Percentiles rank a stretch among this genome's conserved stretches.
Conservation (phyloP, 768 basidiomycete genomes). For the Pleurotus cornucopiae region DNA sequence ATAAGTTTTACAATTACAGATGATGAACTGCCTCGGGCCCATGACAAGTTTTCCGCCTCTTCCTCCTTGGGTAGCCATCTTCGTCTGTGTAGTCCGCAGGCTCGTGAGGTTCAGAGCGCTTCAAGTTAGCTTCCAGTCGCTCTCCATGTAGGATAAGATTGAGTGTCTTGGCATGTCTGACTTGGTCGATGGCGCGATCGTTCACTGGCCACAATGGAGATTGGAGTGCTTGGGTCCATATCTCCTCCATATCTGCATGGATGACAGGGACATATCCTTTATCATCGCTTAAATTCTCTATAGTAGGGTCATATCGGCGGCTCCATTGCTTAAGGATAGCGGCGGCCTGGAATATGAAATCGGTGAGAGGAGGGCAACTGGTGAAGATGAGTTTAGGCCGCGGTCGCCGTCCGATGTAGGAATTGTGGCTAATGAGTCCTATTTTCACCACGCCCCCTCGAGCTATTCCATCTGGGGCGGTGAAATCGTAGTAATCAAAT, state of each 20-base stretch:
- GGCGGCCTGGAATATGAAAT: neutral
- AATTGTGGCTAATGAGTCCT: neutral
- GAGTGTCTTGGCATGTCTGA: neutral
- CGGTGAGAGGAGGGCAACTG: neutral
- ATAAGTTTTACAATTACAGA: no score
- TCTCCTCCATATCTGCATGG: neutral
- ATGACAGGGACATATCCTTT: neutral
- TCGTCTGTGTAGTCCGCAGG: no score
- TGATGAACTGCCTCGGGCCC: no score
- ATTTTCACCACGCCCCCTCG: neutral
- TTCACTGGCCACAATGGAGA: neutral
- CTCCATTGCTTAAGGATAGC: neutral
- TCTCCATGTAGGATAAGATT: no score
- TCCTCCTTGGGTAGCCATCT: no score
- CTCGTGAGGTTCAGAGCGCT: no score
- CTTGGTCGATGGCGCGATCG: neutral
- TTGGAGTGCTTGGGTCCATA: neutral
- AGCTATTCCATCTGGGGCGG: neutral
- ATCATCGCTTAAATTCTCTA: neutral
- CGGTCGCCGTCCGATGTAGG: neutral
- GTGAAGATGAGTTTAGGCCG: neutral
- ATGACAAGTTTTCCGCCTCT: no score
- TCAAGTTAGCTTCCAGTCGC: no score
- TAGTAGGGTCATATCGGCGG: neutral
- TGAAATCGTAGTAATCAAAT: neutral